Percentiles rank a stretch among this genome's conserved stretches.
Conservation (phyloP, 2,329 filamentous ascomycete genomes). For the Lachnellula arida region DNA sequence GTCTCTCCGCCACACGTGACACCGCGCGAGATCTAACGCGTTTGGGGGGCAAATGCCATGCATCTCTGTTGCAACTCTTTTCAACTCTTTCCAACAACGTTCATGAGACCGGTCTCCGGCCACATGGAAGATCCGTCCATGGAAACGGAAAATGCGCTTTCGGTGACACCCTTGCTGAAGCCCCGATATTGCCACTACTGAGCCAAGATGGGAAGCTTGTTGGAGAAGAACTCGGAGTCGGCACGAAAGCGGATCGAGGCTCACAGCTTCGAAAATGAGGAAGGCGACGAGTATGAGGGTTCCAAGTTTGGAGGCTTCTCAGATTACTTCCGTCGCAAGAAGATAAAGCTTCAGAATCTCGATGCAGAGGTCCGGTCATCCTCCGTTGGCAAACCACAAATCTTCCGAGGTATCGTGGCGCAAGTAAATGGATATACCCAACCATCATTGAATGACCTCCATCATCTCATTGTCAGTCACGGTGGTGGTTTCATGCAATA, state of each 20-base stretch:
- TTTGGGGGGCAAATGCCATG: no score
- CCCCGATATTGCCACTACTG: background rate
- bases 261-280: conserved; percentile 73
- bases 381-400: conserved; percentile 65
- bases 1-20: no score
- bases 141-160: background rate
- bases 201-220: conserved; percentile 50
- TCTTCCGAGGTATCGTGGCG: conserved; percentile 87
- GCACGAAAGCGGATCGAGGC: conserved; percentile 57
- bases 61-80: no score
- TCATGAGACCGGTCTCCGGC: no score
- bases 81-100: no score
- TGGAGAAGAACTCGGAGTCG: conserved; percentile 59
- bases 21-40: no score
- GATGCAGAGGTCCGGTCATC: conserved; percentile 74
- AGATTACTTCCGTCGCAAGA: conserved; percentile 94
- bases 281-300: conserved; percentile 83
- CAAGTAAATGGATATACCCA: conserved; percentile 97
- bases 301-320: conserved; percentile 85
- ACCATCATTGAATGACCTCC: conserved; percentile 83
- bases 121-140: no score
- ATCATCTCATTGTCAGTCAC: conserved; percentile 81
- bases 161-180: background rate
- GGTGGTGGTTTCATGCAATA: conserved; percentile 96
- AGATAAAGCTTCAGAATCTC: conserved; percentile 93